Conservation (phyloP, 2,329 filamentous ascomycete species). For the Penicillium verrucosum region DNA sequence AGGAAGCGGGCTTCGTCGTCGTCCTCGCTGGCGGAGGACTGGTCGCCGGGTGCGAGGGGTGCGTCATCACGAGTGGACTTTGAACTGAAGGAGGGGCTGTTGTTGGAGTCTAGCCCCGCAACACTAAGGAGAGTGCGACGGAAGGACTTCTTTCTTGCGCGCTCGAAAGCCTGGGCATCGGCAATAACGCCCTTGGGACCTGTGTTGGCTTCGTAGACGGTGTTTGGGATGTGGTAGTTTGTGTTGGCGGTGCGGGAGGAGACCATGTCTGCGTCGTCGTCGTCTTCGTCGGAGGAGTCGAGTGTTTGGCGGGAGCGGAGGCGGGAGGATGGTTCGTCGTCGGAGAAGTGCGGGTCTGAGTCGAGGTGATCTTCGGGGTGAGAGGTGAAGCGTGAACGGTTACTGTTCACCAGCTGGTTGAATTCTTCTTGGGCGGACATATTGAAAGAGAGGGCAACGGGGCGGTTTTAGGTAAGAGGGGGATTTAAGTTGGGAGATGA, state of each 20-base stretch:
- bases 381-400: slow-evolving; percentile 33
- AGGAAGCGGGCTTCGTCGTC: slow-evolving; percentile 78
- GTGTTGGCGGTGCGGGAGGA: slow-evolving; percentile 31
- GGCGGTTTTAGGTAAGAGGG: slow-evolving; percentile 7
- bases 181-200: slow-evolving; percentile 53
- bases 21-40: slow-evolving; percentile 48
- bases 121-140: slow-evolving; percentile 42
- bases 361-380: slow-evolving; percentile 45
- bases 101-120: slow-evolving; percentile 32
- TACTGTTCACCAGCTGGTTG: slow-evolving; percentile 41
- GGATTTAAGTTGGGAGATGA: slow-evolving; percentile 9
- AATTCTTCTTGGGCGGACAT: slow-evolving; percentile 50
- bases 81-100: slow-evolving; percentile 22
- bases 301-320: slow-evolving; percentile 14
- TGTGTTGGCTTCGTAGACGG: slow-evolving; percentile 49
- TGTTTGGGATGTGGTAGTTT: slow-evolving; percentile 45
- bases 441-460: slow-evolving; percentile 23
- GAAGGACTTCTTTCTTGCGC: slow-evolving; percentile 48
- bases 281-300: slow-evolving; percentile 37
- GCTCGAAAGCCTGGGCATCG: slow-evolving; percentile 50
- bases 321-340: slow-evolving; percentile 22
- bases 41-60: slow-evolving; percentile 6
- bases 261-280: slow-evolving; percentile 31
- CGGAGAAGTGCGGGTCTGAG: slow-evolving; percentile 27
- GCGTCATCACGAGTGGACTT: slow-evolving; percentile 28